Base-by-base conservation (phyloP, 2,329 filamentous ascomycete genomes). In the Colletotrichum melonis region DNA sequence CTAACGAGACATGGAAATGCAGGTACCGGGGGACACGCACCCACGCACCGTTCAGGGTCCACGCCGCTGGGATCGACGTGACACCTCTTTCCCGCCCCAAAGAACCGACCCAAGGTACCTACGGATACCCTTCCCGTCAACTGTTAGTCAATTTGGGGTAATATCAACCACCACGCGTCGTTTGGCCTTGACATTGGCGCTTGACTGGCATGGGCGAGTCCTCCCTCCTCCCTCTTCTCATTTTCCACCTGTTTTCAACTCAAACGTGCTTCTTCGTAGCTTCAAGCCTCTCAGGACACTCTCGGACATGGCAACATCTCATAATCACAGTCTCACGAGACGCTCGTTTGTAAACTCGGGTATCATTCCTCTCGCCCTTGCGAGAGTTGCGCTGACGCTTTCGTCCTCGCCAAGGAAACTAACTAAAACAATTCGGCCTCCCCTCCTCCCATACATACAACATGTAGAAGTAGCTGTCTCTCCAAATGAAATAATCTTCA, bases 291-390 rank as follows among this genome's bases (percentile, higher is more conserved):
- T 16, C 35, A 38, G 5, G 14, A n/a, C 3, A 46, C 19, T 46
- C 42, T n/a, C 2, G 14, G 19, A 8, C 26, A 30, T 52, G 63
- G 54, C 14, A 57, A 59, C 19, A 26, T 56, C 6, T 49, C 42
- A n/a, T 1, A 38, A 26, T 24, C 64, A 26, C 55, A 63, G 7
- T 24, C 24, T 26, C 12, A 24, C 4, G n/a, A 28, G 5, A 28
- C 26, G 49, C 19, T 64, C 5, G 19, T 58, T 69, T 66, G 54
- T 30, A 26, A 57, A 66, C 63, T 63, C 59, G 72, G 72, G 63
- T 74, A 74, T 74, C 72, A 72, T 74, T 74, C 72, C 72, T 63
- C 68, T 74, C 58, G 72, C 68, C 56, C 58, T 57, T 67, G 60
- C 64, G 59, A 63, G 35, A 73, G 60, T 70, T 67, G 55, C 67